Evolutionary conservation across 768 basidiomycete genomes (phyloP).

Genomic region (Trichaptum fuscoviolaceum): DNA sequence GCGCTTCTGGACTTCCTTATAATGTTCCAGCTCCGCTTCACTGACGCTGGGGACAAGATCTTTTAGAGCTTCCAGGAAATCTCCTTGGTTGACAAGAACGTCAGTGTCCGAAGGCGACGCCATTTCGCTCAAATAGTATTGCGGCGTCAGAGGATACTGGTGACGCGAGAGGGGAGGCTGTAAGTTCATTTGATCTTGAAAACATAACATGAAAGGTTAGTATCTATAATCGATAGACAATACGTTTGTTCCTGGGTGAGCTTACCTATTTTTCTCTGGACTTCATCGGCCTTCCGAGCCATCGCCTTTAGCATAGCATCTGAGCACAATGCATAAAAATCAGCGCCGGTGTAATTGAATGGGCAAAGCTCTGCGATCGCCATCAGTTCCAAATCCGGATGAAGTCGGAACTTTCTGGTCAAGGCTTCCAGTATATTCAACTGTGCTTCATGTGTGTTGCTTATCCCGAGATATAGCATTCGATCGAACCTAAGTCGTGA

Average conservation of each 20-base stretch:
- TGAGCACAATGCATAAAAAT: constrained; percentile 95
- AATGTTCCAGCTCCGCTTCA: constrained; percentile 80
- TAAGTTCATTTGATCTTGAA: constrained; percentile 41
- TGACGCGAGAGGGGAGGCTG: constrained; percentile 37
- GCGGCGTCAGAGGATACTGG: constrained; percentile 72
- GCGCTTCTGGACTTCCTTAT: constrained; percentile 61
- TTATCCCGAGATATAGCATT: constrained; percentile 93
- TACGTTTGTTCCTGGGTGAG: constrained; percentile 7
- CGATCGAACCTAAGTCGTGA: constrained; percentile 77
- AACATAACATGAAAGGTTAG: constrained; percentile 15
- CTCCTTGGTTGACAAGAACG: constrained; percentile 66
- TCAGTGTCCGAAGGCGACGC: constrained; percentile 63
- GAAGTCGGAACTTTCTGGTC: constrained; percentile 86
- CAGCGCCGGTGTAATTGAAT: constrained; percentile 95
- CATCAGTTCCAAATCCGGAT: constrained; percentile 57
- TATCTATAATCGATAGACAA: constrained; percentile 17
- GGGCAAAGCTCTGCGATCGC: constrained; percentile 69
- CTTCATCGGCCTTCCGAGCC: constrained; percentile 74
- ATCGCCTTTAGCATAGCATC: constrained; percentile 96
- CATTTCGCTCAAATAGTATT: constrained; percentile 86
- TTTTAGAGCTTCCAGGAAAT: constrained; percentile 71
- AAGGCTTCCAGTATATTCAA: constrained; percentile 82
- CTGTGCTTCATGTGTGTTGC: constrained; percentile 80
- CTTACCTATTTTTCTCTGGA: constrained; percentile 74
- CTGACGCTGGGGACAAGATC: constrained; percentile 80